These are phyloP conservation scores for Apiospora malaysiana DNA, from an alignment of 2,329 filamentous ascomycete species.

Conservation along the genomic window DNA sequence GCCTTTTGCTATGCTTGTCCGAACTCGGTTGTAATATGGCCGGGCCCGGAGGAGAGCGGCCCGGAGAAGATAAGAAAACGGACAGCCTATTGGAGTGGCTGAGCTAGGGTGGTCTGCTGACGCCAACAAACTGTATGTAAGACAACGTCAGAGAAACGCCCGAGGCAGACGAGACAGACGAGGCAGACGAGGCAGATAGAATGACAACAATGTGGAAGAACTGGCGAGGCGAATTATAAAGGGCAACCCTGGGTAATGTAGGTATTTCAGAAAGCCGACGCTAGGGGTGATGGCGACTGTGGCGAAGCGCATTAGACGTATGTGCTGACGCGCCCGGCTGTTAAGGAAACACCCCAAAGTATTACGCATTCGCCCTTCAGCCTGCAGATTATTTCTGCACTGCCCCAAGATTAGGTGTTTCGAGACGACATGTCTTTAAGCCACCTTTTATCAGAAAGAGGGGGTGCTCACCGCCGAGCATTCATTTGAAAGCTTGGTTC, in stretches of 20 bases:
- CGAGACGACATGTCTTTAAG: background rate
- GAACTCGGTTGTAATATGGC: background rate
- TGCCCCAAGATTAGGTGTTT: background rate
- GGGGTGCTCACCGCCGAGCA: background rate
- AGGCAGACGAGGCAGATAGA: background rate
- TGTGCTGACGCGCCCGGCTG: conserved; percentile 1
- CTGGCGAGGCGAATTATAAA: background rate
- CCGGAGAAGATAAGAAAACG: background rate
- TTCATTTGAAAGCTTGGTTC: too few species aligned
- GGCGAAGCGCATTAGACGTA: background rate
- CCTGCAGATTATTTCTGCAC: background rate
- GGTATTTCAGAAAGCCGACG: background rate
- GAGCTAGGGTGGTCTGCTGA: background rate
- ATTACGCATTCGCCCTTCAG: background rate
- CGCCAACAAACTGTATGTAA: background rate
- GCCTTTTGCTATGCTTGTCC: too few species aligned
- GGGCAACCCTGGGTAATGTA: background rate
- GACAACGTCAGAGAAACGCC: background rate
- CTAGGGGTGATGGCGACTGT: background rate
- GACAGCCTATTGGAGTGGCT: background rate
- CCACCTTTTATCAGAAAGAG: background rate
- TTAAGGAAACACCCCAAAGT: too few species aligned
- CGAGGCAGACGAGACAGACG: background rate
- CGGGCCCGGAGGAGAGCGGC: background rate
- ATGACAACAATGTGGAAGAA: background rate